A percentile compares a stretch with the other conserved stretches of the same genome.
Conservation (phyloP, 495 filamentous ascomycete genomes). For the Podospora pseudopauciseta region DNA sequence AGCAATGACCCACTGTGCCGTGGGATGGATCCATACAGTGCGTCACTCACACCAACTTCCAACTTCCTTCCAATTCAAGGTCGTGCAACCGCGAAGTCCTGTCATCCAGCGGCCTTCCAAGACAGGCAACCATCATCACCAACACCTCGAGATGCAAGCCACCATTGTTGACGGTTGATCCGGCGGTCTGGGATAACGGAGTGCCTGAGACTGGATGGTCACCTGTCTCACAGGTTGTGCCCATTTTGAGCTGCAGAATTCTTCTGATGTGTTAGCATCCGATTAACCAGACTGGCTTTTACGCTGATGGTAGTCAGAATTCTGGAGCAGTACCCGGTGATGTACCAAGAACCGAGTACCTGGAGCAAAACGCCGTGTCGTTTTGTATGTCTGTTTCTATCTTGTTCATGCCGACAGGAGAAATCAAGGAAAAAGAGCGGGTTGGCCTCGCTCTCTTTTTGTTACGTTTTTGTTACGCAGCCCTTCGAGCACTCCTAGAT, state of each 20-base stretch:
- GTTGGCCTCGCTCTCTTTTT: background rate
- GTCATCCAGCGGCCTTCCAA: background rate
- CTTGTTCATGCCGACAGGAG: too few species aligned
- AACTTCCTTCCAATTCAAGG: background rate
- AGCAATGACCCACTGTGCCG: background rate
- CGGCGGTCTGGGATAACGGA: background rate
- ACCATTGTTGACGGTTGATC: background rate
- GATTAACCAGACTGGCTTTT: background rate
- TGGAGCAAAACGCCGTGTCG: too few species aligned
- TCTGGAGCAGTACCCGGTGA: background rate
- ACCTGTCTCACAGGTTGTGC: background rate
- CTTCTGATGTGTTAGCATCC: background rate
- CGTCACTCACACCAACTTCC: background rate
- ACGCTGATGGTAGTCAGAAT: background rate
- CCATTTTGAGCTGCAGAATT: too few species aligned
- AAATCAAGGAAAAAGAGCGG: background rate
- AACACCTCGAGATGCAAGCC: constrained; percentile 3
- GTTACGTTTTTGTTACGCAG: background rate
- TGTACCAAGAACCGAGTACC: background rate
- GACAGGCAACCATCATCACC: background rate
- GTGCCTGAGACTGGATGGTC: background rate
- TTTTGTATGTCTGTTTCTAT: too few species aligned
- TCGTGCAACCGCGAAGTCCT: background rate
- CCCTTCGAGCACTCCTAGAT: background rate
- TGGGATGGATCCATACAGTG: background rate